phyloP scores from a whole-genome alignment of 1,284 basidiomycete species.

The Tylopilus microsporus region DNA sequence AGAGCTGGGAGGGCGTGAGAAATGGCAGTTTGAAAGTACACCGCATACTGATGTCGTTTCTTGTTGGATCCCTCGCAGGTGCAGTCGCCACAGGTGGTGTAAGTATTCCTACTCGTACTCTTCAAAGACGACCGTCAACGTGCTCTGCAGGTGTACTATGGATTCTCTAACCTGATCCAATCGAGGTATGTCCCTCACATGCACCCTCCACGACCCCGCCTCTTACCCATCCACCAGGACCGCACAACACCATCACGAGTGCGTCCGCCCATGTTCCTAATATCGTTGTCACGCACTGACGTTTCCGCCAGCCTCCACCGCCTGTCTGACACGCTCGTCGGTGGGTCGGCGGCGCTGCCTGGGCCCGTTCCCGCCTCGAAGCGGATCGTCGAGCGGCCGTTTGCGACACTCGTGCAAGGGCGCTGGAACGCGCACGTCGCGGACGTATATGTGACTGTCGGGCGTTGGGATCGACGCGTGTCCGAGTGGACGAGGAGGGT shows the following conservation, averaged over 20 bases:
- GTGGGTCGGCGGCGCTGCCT: slow-evolving; percentile 39
- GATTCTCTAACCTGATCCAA: slow-evolving; percentile 55
- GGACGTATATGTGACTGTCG: slow-evolving; percentile 37
- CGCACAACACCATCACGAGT: slow-evolving; percentile 49
- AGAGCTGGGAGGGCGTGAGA: slow-evolving; percentile 7
- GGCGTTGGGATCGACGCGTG: slow-evolving; percentile 40
- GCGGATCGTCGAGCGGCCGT: slow-evolving; percentile 42
- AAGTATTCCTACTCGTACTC: slow-evolving; percentile 17
- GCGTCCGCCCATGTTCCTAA: slow-evolving; percentile 13
- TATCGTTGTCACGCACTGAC: too few species aligned
- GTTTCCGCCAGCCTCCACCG: slow-evolving; percentile 30
- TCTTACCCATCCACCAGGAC: slow-evolving; percentile 31
- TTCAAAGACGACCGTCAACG: not conserved
- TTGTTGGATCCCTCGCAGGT: slow-evolving; percentile 54
- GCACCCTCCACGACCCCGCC: not conserved
- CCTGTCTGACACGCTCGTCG: slow-evolving; percentile 45
- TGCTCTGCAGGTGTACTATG: slow-evolving; percentile 50
- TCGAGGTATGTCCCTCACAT: slow-evolving; percentile 36
- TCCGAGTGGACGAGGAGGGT: slow-evolving; percentile 41
- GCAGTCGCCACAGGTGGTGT: slow-evolving; percentile 56
- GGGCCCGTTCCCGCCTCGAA: slow-evolving; percentile 49
- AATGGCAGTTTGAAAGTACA: not conserved
- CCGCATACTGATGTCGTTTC: slow-evolving; percentile 39
- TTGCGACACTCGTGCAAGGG: slow-evolving; percentile 41
- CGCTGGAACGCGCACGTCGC: slow-evolving; percentile 53